Evolutionary conservation across 1,139 yeast species (phyloP), one percentile per base, ranked within the genome.

Genomic region (Protomyces inundatus): DNA sequence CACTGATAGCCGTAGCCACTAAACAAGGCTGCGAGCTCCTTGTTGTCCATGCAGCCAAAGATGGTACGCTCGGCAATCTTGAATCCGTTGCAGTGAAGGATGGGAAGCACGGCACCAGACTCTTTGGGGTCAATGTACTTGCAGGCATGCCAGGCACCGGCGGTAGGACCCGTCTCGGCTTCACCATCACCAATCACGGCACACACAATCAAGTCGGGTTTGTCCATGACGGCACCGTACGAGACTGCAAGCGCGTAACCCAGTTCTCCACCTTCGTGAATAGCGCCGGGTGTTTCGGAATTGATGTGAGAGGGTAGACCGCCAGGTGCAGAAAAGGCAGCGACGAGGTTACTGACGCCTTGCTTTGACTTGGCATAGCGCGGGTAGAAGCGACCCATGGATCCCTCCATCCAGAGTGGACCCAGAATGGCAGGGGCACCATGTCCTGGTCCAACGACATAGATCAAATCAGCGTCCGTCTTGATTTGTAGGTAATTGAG

Each of bases 401-500:
- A 65, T 58, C 66, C 68, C 56, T 68, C 70, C 52, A 68, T 63
- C 68, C 68, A 68, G 51, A 67, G 64, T 12, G 67, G 57, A 30
- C 68, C 69, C 55, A 68, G 67, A 54, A 68, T 62, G 37, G 69
- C 70, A n/a, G 69, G 70, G 3, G 70, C 69, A 35, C 70, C 69
- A 55, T 67, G 69, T 51, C 70, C 70, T 45, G 70, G 70, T 6
- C 70, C 70, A 33, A 64, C 66, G 59, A 68, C 69, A 52, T 57
- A 67, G 64, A 68, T 60, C 63, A 66, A 61, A 48, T 68, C 54
- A 52, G 67, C 62, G 33, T 67, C 63, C 35, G 65, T 53, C 60
- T 66, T 67, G 54, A 57, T 61, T 54, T 67, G 66, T 16, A 67
- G 64, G 23, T 67, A 66, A 50, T 68, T 68, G 55, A 63, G 54